phyloP scores from a whole-genome alignment of 306 rosid species.

The Argentina anserina region DNA sequence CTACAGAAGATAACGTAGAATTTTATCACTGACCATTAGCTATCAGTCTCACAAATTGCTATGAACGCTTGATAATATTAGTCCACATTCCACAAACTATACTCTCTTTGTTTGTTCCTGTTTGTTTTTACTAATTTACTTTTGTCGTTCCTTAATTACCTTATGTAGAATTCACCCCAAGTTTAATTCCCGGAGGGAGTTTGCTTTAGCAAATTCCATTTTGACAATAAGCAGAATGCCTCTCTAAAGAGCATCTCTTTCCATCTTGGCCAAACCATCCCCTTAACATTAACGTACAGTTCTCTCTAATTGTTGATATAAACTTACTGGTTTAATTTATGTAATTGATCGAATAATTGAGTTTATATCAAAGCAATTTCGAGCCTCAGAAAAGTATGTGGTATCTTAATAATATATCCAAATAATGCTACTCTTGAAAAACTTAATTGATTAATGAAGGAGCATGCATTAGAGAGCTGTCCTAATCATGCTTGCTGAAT shows the following conservation, averaged over 20 bases:
- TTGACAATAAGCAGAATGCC: background rate
- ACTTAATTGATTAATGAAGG: background rate
- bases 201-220: background rate
- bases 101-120: too few species aligned
- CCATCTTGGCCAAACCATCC: background rate
- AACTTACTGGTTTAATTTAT: background rate
- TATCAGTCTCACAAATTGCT: too few species aligned
- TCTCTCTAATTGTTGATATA: background rate
- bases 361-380: background rate
- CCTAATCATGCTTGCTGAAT: conserved; percentile 43
- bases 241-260: background rate
- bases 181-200: too few species aligned
- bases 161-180: background rate
- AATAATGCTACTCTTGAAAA: background rate
- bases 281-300: background rate
- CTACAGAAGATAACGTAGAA: too few species aligned
- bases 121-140: background rate
- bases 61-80: too few species aligned
- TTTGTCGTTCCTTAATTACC: background rate
- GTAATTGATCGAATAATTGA: background rate
- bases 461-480: background rate
- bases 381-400: background rate
- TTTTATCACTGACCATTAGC: too few species aligned
- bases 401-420: background rate
- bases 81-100: too few species aligned